Base-by-base conservation (phyloP, 2,329 filamentous ascomycete species). In the Claviceps sp. region DNA sequence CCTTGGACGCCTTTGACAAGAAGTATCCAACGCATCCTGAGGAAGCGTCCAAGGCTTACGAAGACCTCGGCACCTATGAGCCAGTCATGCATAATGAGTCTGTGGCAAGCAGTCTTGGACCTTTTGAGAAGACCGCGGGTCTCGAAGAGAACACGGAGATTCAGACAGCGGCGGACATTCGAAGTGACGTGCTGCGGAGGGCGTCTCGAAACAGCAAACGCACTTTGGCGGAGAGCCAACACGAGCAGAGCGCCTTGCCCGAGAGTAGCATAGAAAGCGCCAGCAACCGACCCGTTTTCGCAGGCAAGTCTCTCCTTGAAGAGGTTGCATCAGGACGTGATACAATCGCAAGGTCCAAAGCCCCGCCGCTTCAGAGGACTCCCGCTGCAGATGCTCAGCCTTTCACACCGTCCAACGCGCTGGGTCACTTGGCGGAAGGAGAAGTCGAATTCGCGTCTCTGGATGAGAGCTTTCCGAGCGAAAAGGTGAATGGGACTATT, bases 281-380 rank as follows among this genome's bases (percentile, higher is more conserved):
- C 2, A 17, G 47, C 17, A 52, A 17, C 43, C 53, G n/a, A 43
- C 38, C 19, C 30, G 26, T 54, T 10, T 53, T 77, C 48, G 75
- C 72, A 8, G 75, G 75, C 8, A 70, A 69, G 37, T 76, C 78
- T 58, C 78, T 78, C 53, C 73, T 75, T 0, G 74, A 78, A 53
- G 74, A 78, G 3, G 77, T 75, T 51, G 57, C 67, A 0, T 60
- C 61, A 5, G 68, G 68, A 1, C 77, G 74, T 75, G 64, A 61
- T 42, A 57, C 54, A 6, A 47, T 57, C 8, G 60, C 63, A 4
- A 10, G 54, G 3, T 62, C 60, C 1, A 60, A 61, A 24, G 57
- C 61, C 3, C 56, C 60, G 1, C 48, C 66, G 5, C 52, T 59
- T 19, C 62, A 64, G 6, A 58, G 59, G 24, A 51, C 54, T 44